phyloP scores from a whole-genome alignment of 2,329 filamentous ascomycete species.

The Colletotrichum coccodes region DNA sequence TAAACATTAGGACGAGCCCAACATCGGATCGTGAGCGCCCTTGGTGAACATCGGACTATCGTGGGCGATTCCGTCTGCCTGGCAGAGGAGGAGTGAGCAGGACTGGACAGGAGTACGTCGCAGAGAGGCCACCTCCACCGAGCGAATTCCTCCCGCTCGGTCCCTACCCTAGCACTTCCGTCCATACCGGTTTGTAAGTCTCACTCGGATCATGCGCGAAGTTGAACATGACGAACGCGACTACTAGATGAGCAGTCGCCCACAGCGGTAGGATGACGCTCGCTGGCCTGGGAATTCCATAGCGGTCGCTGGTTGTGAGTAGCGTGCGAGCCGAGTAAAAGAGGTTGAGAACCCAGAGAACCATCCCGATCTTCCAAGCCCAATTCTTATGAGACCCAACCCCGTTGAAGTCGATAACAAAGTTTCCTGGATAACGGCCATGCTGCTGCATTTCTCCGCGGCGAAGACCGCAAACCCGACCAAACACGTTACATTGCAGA shows the following conservation, averaged over 20 bases:
- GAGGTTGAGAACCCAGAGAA: background rate
- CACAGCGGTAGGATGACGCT: background rate
- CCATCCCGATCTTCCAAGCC: background rate
- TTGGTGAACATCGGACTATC: background rate
- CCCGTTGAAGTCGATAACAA: background rate
- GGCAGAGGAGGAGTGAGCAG: too few relatives aligned
- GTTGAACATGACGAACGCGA: background rate
- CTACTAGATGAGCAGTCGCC: background rate
- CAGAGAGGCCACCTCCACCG: background rate
- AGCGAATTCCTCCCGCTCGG: background rate
- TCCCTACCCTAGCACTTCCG: constrained; percentile 3
- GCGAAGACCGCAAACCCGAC: background rate
- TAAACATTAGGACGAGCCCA: background rate
- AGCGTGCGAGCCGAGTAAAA: background rate
- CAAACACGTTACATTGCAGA: background rate
- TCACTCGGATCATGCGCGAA: constrained; percentile 5
- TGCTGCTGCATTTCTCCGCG: background rate
- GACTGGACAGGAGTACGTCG: background rate
- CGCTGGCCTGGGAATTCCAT: background rate
- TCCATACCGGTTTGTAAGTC: background rate
- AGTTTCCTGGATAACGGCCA: background rate
- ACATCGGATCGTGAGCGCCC: background rate
- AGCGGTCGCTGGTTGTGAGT: background rate
- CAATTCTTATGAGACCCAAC: background rate
- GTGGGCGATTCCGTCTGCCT: background rate